A percentile compares a stretch with the other conserved stretches of the same genome.
These are phyloP conservation scores for Thecaphora frezii DNA, from an alignment of 1,284 basidiomycete species.

Conservation along the genomic window DNA sequence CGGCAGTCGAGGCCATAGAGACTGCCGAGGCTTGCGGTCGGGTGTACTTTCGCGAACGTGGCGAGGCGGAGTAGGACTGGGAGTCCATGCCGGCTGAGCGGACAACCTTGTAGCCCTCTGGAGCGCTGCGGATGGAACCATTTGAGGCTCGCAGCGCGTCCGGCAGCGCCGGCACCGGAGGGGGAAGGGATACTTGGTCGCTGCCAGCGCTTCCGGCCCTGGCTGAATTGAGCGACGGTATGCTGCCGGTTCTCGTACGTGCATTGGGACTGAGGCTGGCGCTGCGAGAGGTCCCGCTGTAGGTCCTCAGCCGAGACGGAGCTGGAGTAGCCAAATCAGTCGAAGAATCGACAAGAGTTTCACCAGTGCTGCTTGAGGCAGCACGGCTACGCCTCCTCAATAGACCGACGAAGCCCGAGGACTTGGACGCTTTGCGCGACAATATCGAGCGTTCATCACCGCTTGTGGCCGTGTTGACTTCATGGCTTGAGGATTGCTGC, in stretches of 20 bases:
- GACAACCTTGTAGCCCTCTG: slow-evolving; percentile 22
- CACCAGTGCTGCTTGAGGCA: background rate
- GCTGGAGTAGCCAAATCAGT: background rate
- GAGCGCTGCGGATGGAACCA: background rate
- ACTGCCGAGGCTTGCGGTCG: background rate
- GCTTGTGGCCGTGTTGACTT: background rate
- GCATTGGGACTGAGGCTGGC: slow-evolving; percentile 31
- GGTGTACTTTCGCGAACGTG: slow-evolving; percentile 14
- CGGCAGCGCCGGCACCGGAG: slow-evolving; percentile 17
- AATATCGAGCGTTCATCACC: slow-evolving; percentile 32
- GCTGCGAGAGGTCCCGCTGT: slow-evolving; percentile 28
- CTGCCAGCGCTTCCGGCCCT: slow-evolving; percentile 5
- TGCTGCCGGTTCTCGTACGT: slow-evolving; percentile 4
- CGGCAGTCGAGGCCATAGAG: slow-evolving; percentile 11
- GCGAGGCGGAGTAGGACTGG: slow-evolving; percentile 1
- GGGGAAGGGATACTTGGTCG: slow-evolving; percentile 6
- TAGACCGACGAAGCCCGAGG: slow-evolving; percentile 24
- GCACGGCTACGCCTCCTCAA: slow-evolving; percentile 24
- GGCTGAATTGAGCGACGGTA: slow-evolving; percentile 15
- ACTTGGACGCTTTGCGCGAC: slow-evolving; percentile 23
- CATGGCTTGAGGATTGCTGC: slow-evolving; percentile 3
- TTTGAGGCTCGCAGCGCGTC: slow-evolving; percentile 5
- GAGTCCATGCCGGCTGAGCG: background rate
- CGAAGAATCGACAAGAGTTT: no score
- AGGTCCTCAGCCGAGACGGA: slow-evolving; percentile 15